These are phyloP conservation scores for Fusarium zealandicum DNA, from an alignment of 2,329 filamentous ascomycete genomes.

Conservation along the genomic window DNA sequence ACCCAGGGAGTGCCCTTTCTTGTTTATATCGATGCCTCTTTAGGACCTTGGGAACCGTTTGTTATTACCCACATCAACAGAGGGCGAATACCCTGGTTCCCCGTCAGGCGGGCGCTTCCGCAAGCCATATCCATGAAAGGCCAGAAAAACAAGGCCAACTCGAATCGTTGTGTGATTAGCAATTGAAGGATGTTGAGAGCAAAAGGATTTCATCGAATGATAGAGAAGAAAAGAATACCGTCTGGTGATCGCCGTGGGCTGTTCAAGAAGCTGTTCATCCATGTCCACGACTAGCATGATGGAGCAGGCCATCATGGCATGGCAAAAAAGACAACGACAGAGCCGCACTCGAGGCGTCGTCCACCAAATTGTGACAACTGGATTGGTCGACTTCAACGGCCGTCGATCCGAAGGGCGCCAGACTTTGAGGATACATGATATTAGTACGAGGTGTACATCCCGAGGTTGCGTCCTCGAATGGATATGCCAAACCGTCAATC, in stretches of 20 bases:
- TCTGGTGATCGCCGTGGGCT: too few species aligned
- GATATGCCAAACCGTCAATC: conserved; percentile 1
- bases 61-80: background rate
- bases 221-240: background rate
- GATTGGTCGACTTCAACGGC: background rate
- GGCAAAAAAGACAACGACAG: background rate
- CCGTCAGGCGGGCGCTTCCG: conserved; percentile 18
- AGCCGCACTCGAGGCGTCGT: background rate
- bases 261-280: too few species aligned
- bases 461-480: background rate
- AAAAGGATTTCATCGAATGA: too few species aligned
- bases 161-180: background rate
- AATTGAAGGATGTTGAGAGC: background rate
- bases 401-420: conserved; percentile 1
- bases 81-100: conserved; percentile 10
- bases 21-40: conserved; percentile 4
- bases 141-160: conserved; percentile 8
- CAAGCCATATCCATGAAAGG: conserved; percentile 13
- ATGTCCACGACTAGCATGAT: too few species aligned
- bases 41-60: background rate
- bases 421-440: conserved; percentile 1
- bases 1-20: conserved; percentile 3
- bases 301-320: background rate
- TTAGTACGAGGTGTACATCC: background rate
- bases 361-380: background rate